Conservation (phyloP, 768 basidiomycete species). For the Tulasnella sp. region DNA sequence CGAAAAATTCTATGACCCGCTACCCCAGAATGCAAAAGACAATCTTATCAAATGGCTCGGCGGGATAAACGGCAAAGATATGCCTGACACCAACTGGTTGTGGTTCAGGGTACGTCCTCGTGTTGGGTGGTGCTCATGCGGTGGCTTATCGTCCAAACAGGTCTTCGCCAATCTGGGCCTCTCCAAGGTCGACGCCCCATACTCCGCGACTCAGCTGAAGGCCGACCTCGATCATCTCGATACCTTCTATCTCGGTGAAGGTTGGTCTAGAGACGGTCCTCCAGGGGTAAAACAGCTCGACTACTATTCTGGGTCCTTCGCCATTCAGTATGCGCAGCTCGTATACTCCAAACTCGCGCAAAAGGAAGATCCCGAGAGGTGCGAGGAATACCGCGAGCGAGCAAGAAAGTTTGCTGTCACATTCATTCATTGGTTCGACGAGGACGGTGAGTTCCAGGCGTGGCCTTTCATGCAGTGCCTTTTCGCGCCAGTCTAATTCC, state of each 20-base stretch:
- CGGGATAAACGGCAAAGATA: constrained; percentile 68
- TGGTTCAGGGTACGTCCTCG: constrained; percentile 52
- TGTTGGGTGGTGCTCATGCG: not conserved
- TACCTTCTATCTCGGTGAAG: constrained; percentile 63
- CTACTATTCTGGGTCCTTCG: constrained; percentile 69
- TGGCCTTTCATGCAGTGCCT: no score
- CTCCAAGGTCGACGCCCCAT: constrained; percentile 44
- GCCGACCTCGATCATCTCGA: constrained; percentile 64
- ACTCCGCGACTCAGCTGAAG: constrained; percentile 48
- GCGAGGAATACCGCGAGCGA: constrained; percentile 50
- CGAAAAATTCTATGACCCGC: constrained; percentile 50
- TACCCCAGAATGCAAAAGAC: constrained; percentile 40
- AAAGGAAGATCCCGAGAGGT: constrained; percentile 48
- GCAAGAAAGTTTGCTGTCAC: constrained; percentile 52
- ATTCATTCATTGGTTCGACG: constrained; percentile 65
- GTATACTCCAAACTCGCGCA: constrained; percentile 55
- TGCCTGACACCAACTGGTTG: constrained; percentile 76
- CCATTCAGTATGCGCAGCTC: constrained; percentile 63
- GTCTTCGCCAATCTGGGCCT: constrained; percentile 67
- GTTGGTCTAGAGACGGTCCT: constrained; percentile 68
- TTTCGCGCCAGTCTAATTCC: not conserved
- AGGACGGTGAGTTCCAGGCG: constrained; percentile 39
- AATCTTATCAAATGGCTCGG: constrained; percentile 56
- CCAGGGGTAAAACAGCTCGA: constrained; percentile 68
- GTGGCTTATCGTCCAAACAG: constrained; percentile 25